Conservation (phyloP, 163 green algal species). For the Scenedesmus sp. region DNA sequence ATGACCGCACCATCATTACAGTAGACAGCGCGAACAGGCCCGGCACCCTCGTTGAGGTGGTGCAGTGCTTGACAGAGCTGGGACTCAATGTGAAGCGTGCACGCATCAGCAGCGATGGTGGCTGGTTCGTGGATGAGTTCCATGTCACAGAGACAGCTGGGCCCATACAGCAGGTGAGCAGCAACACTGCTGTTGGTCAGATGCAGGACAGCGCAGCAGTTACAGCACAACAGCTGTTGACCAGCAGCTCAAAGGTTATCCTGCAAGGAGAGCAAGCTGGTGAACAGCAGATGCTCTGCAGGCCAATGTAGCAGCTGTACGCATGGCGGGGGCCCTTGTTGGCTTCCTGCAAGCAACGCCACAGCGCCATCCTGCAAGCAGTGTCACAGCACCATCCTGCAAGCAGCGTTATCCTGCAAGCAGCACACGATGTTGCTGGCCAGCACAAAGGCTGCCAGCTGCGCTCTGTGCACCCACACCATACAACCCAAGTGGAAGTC, state of each 20-base stretch:
- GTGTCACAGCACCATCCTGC: background rate
- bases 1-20: slow-evolving; percentile 86
- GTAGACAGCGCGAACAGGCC: slow-evolving; percentile 95
- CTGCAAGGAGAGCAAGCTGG: background rate
- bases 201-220: background rate
- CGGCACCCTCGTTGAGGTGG: slow-evolving; percentile 96
- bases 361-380: background rate
- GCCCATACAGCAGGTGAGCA: slow-evolving; percentile 38
- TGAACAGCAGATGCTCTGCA: background rate
- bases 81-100: slow-evolving; percentile 88
- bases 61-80: slow-evolving; percentile 96
- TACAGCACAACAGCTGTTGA: background rate
- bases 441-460: background rate
- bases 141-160: slow-evolving; percentile 41
- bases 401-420: background rate
- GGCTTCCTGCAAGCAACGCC: background rate
- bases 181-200: background rate
- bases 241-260: background rate
- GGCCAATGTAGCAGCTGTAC: background rate
- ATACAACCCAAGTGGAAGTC: background rate
- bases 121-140: slow-evolving; percentile 97
- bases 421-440: background rate
- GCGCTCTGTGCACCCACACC: background rate
- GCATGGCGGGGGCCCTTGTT: background rate
- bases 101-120: slow-evolving; percentile 92